These are phyloP conservation scores for Medicago lupulina DNA, from an alignment of 306 rosid species.

Conservation along the genomic window DNA sequence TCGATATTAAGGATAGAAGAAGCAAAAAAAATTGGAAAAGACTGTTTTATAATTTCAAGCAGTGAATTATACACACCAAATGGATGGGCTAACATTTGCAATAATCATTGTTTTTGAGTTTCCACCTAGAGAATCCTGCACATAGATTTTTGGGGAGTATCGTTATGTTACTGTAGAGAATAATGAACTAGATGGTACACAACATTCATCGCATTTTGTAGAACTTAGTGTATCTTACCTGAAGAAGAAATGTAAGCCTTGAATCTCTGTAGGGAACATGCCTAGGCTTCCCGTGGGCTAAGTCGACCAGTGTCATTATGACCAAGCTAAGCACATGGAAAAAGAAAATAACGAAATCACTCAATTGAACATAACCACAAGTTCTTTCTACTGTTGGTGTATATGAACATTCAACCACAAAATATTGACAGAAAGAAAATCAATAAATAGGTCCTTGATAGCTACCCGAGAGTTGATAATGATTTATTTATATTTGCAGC, in stretches of 20 bases:
- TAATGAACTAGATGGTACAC: conserved; percentile 15
- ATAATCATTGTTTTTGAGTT: conserved; percentile 94
- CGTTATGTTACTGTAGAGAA: conserved; percentile 28
- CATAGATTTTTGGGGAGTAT: conserved; percentile 37
- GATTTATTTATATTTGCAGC: conserved; percentile 97
- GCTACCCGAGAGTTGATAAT: conserved; percentile 91
- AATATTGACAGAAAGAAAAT: conserved; percentile 34
- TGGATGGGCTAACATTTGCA: conserved; percentile 96
- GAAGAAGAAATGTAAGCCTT: conserved; percentile 96
- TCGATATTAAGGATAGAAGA: conserved; percentile 29
- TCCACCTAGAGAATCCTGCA: conserved; percentile 98
- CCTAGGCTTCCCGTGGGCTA: conserved; percentile 93
- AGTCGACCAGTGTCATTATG: conserved; percentile 93
- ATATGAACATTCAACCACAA: conserved; percentile 31
- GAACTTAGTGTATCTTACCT: conserved; percentile 62
- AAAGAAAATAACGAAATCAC: conserved; percentile 45
- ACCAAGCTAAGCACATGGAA: conserved; percentile 71
- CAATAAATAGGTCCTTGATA: conserved; percentile 34
- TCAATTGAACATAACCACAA: conserved; percentile 20
- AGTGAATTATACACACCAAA: conserved; percentile 64
- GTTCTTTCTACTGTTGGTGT: neutral
- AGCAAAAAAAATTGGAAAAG: conserved; percentile 22
- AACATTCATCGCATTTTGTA: conserved; percentile 16
- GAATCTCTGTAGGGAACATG: conserved; percentile 99
- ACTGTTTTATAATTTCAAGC: conserved; percentile 28